Conservation (phyloP, 768 basidiomycete genomes). For the Tubosaeta sp. region DNA sequence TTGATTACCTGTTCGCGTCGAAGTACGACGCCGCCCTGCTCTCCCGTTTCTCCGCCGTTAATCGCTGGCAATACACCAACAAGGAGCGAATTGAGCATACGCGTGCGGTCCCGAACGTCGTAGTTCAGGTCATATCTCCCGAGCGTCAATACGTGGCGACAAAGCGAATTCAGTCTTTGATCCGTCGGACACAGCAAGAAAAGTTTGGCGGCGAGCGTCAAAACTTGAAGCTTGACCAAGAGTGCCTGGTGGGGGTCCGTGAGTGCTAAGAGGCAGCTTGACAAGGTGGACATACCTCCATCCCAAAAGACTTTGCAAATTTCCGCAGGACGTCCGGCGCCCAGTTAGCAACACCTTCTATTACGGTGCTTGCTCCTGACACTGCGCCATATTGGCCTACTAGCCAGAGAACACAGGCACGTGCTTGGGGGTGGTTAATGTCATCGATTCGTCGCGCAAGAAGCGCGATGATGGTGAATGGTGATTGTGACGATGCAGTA, state of each 20-base stretch:
- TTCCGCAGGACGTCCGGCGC: constrained; percentile 89
- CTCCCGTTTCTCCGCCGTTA: constrained; percentile 37
- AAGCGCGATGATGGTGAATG: constrained; percentile 68
- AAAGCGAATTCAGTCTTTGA: constrained; percentile 47
- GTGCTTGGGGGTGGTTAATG: constrained; percentile 73
- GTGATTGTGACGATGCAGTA: constrained; percentile 31
- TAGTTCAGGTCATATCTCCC: constrained; percentile 87
- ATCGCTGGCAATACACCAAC: constrained; percentile 45
- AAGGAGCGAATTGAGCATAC: constrained; percentile 73
- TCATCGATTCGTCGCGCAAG: constrained; percentile 76
- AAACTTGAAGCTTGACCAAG: constrained; percentile 74
- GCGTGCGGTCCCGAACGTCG: constrained; percentile 86
- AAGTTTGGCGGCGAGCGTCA: constrained; percentile 86
- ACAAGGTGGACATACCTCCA: constrained; percentile 50
- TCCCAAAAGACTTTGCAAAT: constrained; percentile 62
- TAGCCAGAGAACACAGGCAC: constrained; percentile 89
- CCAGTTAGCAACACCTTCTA: constrained; percentile 68
- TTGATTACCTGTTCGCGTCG: constrained; percentile 77
- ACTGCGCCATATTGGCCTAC: constrained; percentile 80
- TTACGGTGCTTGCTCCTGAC: constrained; percentile 30
- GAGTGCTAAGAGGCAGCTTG: not conserved
- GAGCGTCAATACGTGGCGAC: constrained; percentile 72
- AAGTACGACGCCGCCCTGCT: constrained; percentile 69
- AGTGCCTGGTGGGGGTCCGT: constrained; percentile 38
- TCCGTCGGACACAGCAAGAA: constrained; percentile 62